Conservation (phyloP, 2,329 filamentous ascomycete genomes). For the Diaporthe eres region DNA sequence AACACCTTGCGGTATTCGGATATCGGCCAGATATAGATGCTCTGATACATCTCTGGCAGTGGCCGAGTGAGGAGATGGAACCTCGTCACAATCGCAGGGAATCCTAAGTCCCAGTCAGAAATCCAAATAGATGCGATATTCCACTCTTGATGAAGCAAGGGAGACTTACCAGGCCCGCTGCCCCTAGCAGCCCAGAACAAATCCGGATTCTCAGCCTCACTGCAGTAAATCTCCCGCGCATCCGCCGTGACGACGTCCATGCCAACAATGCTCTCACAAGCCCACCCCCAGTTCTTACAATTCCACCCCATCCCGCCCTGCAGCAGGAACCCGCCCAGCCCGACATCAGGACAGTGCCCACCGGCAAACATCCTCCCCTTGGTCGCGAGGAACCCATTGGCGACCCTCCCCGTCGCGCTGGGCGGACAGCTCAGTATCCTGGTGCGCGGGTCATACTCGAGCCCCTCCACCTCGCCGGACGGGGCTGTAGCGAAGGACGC, state of each 20-base stretch:
- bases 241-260: slow-evolving; percentile 64
- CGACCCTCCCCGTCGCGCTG: slow-evolving; percentile 60
- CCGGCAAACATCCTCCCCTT: slow-evolving; percentile 64
- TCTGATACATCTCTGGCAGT: slow-evolving; percentile 51
- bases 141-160: not conserved
- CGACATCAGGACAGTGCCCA: slow-evolving; percentile 70
- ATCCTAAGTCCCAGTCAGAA: slow-evolving; percentile 52
- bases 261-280: slow-evolving; percentile 61
- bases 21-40: slow-evolving; percentile 62
- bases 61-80: slow-evolving; percentile 62
- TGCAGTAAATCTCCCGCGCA: slow-evolving; percentile 54
- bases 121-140: not conserved
- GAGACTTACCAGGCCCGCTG: slow-evolving; percentile 56
- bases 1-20: slow-evolving; percentile 60
- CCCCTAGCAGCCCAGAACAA: slow-evolving; percentile 65
- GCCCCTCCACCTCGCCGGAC: slow-evolving; percentile 32
- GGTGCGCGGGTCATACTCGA: slow-evolving; percentile 56
- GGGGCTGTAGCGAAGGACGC: too few relatives aligned
- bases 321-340: slow-evolving; percentile 68
- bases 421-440: slow-evolving; percentile 59
- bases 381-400: slow-evolving; percentile 56
- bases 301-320: slow-evolving; percentile 73
- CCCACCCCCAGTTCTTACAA: slow-evolving; percentile 69
- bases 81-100: slow-evolving; percentile 65
- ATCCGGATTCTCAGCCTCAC: slow-evolving; percentile 57